phyloP scores from a whole-genome alignment of 139 green algal genomes.

The Diplosphaera chodatii region DNA sequence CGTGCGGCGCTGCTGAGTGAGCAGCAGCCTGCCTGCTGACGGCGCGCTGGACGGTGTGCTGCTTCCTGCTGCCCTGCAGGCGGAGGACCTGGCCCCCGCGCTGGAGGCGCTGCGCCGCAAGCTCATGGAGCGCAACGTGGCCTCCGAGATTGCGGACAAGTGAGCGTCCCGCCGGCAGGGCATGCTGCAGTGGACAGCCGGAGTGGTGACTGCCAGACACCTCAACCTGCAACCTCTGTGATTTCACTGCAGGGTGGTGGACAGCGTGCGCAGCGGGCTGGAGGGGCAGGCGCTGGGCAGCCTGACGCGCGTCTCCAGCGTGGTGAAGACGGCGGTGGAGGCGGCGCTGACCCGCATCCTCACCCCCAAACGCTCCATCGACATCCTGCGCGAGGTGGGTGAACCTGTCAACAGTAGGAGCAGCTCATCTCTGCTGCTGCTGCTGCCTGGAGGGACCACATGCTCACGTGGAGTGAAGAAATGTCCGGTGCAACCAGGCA shows the following conservation, averaged over 20 bases:
- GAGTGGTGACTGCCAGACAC: too few species aligned
- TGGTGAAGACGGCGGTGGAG: conserved; percentile 76
- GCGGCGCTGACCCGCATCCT: conserved; percentile 77
- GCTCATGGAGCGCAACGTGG: conserved; percentile 97
- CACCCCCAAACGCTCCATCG: conserved; percentile 56
- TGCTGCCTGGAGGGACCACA: too few species aligned
- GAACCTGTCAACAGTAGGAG: neutral
- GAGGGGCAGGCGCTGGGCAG: conserved; percentile 72
- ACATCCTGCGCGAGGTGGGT: conserved; percentile 71
- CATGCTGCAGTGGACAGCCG: too few species aligned
- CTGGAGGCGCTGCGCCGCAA: conserved; percentile 85
- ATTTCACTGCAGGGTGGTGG: conserved; percentile 13
- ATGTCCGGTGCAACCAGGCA: too few species aligned
- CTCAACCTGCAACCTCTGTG: too few species aligned
- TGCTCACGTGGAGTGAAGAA: too few species aligned
- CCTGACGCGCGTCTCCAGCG: conserved; percentile 78
- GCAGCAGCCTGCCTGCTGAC: too few species aligned
- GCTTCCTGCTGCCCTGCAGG: neutral
- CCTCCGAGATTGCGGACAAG: conserved; percentile 90
- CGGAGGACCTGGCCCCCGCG: conserved; percentile 74
- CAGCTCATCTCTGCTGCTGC: too few species aligned
- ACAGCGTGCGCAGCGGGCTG: neutral
- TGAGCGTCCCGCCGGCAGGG: conserved; percentile 16
- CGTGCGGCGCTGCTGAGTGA: too few species aligned
- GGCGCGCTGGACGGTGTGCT: too few species aligned